Base-by-base conservation (phyloP, 1,284 basidiomycete species). In the Ceratobasidium sp. region DNA sequence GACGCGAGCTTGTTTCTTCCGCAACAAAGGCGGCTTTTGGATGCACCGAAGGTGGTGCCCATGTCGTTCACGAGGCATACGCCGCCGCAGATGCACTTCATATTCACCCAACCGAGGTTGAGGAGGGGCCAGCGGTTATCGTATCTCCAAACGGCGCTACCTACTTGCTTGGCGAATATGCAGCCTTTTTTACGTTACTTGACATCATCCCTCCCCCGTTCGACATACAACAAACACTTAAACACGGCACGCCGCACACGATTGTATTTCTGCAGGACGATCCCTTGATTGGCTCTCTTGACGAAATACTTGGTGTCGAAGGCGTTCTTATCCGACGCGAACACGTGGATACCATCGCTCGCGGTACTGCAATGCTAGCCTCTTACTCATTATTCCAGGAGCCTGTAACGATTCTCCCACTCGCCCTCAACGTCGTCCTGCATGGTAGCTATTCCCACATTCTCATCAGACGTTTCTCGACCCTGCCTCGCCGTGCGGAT, bases 131-230 rank as follows among this genome's bases (percentile, higher is more conserved):
- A 19, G 39, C 37, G 7, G 51, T 43, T 13, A n/a, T 69, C 19
- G 22, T 69, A 27, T n/a, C 29, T 5, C 65, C 65, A 34, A 53
- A 27, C n/a, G 53, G 53, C 22, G 7, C 39, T 16, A 56, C 65
- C n/a, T 69, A 69, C 29, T 29, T 69, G 9, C 65, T 69, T 3
- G 65, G 53, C 41, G 65, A 69, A 22, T 46, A 53, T n/a, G 49
- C 54, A 5, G 19, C n/a, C 39, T 7, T 16, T 3, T 19, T 46
- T 37, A 29, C 14, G 9, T 19, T 69, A 29, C 22, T 69, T 14
- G 31, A 54, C 5, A 41, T 14, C 2, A 24, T 41, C 22, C 53
- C 49, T 5, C 53, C 65, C 14, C 65, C 49, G 8, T 41, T 56
- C 22, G 14, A 27, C 24, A 27, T 34, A 6, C 64, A 51, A 8